Conservation (phyloP, 2,329 filamentous ascomycete species). For the Aspergillus fructus region DNA sequence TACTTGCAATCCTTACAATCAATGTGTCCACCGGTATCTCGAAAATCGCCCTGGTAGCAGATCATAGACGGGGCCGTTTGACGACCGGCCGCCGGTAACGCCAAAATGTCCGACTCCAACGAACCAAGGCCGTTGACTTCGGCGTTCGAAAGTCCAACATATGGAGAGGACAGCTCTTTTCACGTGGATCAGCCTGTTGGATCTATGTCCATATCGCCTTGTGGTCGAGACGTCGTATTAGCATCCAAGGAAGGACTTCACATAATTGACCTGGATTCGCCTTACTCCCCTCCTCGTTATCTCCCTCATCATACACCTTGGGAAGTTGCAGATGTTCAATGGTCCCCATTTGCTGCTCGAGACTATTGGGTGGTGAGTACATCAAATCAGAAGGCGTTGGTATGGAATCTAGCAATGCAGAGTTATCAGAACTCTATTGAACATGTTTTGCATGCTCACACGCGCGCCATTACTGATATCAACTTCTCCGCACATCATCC, state of each 20-base stretch:
- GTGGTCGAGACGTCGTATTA: slow-evolving; percentile 83
- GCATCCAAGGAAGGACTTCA: slow-evolving; percentile 87
- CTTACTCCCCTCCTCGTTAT: slow-evolving; percentile 81
- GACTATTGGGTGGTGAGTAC: slow-evolving; percentile 95
- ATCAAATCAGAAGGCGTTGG: slow-evolving; percentile 88
- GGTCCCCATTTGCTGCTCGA: slow-evolving; percentile 86
- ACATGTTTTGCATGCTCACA: slow-evolving; percentile 81
- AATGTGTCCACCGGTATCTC: slow-evolving; percentile 13
- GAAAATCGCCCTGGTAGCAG: slow-evolving; percentile 10
- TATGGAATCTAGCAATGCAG: slow-evolving; percentile 83
- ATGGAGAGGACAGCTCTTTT: slow-evolving; percentile 80
- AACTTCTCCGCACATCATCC: slow-evolving; percentile 94
- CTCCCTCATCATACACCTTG: slow-evolving; percentile 86
- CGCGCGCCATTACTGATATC: slow-evolving; percentile 88
- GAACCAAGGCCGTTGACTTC: slow-evolving; percentile 44
- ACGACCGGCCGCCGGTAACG: neutral
- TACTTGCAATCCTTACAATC: slow-evolving; percentile 3
- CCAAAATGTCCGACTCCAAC: slow-evolving; percentile 36
- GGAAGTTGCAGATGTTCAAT: slow-evolving; percentile 94
- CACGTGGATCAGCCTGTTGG: slow-evolving; percentile 77
- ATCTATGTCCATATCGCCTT: slow-evolving; percentile 89
- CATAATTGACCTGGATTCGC: slow-evolving; percentile 88
- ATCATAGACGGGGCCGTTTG: slow-evolving; percentile 3
- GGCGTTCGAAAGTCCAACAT: slow-evolving; percentile 82
- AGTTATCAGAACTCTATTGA: slow-evolving; percentile 77